Base-by-base conservation (phyloP, 345 rosid genomes). In the Eucalyptus curtisii region DNA sequence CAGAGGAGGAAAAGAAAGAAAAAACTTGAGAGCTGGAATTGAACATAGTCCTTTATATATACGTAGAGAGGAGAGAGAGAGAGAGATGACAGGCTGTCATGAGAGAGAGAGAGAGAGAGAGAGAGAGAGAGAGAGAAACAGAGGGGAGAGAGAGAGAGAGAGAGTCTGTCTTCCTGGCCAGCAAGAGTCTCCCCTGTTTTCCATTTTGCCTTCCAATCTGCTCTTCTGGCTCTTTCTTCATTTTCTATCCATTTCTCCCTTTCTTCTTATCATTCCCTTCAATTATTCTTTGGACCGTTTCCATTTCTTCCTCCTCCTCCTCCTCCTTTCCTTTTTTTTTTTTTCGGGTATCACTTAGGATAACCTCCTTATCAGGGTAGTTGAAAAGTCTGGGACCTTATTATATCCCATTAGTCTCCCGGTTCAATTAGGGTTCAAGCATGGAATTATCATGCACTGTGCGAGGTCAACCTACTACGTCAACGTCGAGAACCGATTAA, bases 401-500 rank as follows among this genome's bases (percentile, higher is more conserved):
- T 33, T 0, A 19, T 71, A 71, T 71, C 82, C 84, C 30, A 40
- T 76, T 20, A 76, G 10, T 76, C 84, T 37, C 47, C 27, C 8
- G 2, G 7, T 76, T 76, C 15, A 2, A 76, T 20, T 76, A 40
- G 22, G 47, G 8, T 33, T 10, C 13, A 22, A 19, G 25, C 44
- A 3, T 5, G 81, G 13, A 71, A 71, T 71, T 33, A 3, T 71
- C 81, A 17, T 37, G 25, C 2, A 10, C 24, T 2, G 30, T 25
- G 30, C 30, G 1, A 24, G 61, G 30, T 55, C 61, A 24, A 55
- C 61, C 61, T 25, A 10, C 61, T 24, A 9, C 61, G 0, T 55
- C 0, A 8, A 9, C 61, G 0, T 55, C 0, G 16, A 25, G 31
- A 3, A 27, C 13, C 1, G 5, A 59, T 59, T 27, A 6, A 33